Evolutionary conservation across 805 yeast species (phyloP).

Genomic region (Citeromyces matritensis): DNA sequence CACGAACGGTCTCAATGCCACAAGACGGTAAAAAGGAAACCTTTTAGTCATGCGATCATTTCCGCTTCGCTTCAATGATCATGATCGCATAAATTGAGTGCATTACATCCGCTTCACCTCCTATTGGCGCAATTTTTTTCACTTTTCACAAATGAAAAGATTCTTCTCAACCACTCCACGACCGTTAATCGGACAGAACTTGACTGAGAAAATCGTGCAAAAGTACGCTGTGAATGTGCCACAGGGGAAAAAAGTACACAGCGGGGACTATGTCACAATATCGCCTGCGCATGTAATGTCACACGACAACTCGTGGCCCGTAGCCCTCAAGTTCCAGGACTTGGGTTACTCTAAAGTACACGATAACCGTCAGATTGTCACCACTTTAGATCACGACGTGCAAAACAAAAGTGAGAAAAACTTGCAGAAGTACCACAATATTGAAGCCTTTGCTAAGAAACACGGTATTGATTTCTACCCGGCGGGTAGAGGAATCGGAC

Average conservation of each 20-base stretch:
- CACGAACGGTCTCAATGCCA: too few relatives aligned
- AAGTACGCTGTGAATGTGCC: conserved; percentile 80
- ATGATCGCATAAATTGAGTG: too few relatives aligned
- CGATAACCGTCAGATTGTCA: conserved; percentile 83
- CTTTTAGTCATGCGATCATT: too few relatives aligned
- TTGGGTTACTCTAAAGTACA: conserved; percentile 77
- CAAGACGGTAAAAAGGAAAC: too few relatives aligned
- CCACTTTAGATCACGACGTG: conserved; percentile 95
- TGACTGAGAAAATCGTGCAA: conserved; percentile 94
- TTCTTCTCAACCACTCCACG: not conserved
- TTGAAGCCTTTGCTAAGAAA: conserved; percentile 74
- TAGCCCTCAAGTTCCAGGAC: conserved; percentile 90
- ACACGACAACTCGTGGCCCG: conserved; percentile 99
- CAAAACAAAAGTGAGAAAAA: conserved; percentile 88
- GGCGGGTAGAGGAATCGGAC: conserved; percentile 98
- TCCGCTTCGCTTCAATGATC: too few relatives aligned
- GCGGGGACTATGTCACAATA: conserved; percentile 93
- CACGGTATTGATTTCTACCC: conserved; percentile 96
- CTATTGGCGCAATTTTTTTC: too few relatives aligned
- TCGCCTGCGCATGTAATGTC: conserved; percentile 98
- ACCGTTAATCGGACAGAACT: conserved; percentile 46
- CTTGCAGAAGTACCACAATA: conserved; percentile 74
- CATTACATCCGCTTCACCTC: too few relatives aligned
- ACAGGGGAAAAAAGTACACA: conserved; percentile 55
- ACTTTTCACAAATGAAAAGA: not conserved